Base-by-base conservation (phyloP, 1,139 yeast species). In the Candida labiduridarum region DNA sequence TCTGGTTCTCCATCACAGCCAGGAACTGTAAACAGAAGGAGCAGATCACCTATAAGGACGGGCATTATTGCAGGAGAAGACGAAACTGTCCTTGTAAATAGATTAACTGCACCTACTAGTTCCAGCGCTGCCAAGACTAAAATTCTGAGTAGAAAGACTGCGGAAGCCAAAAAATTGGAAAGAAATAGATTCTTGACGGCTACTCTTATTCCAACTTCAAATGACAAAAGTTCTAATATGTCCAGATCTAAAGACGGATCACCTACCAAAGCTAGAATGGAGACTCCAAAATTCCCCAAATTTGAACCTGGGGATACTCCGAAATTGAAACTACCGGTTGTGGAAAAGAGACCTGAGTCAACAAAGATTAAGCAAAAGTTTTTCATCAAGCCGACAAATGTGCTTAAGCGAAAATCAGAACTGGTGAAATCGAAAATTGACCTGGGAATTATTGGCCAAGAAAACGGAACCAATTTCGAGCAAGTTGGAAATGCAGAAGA, bases 171-270 rank as follows among this genome's bases (percentile, higher is more conserved):
- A 29, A 50, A 45, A 31, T 2, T 38, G 16, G 51, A 57, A 35
- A 68, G 65, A 52, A 73, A 72, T 48, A 62, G 67, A 52, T 72
- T 74, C 49, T 62, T 74, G 42, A 69, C 77, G 0, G 72, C 78
- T 2, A 67, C 72, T 2, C 59, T 74, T 31, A 68, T 43, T n/a
- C 46, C 46, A 6, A 33, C 38, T 10, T n/a, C 22, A 2, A 18
- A 11, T 18, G 38, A n/a, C 11, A 42, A 31, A 11, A 12, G 27
- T 42, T 27, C 30, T 6, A n/a, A 14, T 7, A 3, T 42, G 36
- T 18, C 45, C 10, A 40, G 27, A 44, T 15, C 41, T 6, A 41
- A 42, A 25, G 41, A 45, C 16, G 38, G 25, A 3, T 50, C 53
- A 3, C 53, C 53, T 4, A 4, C 44, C 6, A 50, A 48, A 27